These are phyloP conservation scores for Plasmodium gaboni DNA, from an alignment of 169 alveolate genomes.

Conservation along the genomic window DNA sequence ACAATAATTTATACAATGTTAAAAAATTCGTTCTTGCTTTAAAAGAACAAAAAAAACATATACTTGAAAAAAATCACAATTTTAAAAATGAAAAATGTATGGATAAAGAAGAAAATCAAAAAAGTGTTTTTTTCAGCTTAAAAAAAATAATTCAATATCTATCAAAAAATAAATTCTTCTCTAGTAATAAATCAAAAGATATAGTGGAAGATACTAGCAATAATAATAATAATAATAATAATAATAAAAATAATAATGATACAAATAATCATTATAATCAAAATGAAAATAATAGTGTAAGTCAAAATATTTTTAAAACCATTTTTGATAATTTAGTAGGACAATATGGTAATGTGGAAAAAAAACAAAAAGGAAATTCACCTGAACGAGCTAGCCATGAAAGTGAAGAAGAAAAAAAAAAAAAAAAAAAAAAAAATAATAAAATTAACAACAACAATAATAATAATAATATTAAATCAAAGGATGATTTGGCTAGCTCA, in stretches of 20 bases:
- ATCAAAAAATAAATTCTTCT: conserved; percentile 14
- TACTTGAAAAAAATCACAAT: not conserved
- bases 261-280: too few relatives aligned
- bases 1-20: conserved; percentile 11
- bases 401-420: not conserved
- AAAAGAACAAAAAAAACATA: conserved; percentile 11
- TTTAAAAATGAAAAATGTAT: conserved; percentile 16
- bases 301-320: conserved; percentile 30
- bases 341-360: not conserved
- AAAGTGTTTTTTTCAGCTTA: conserved; percentile 11
- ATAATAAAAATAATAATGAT: too few relatives aligned
- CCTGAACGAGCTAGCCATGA: not conserved
- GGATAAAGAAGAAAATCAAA: conserved; percentile 12
- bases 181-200: conserved; percentile 7
- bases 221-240: not conserved
- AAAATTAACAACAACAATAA: not conserved
- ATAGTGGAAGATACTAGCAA: not conserved
- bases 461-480: not conserved
- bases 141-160: conserved; percentile 19
- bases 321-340: conserved; percentile 10
- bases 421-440: not conserved
- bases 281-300: not conserved
- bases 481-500: not conserved
- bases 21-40: conserved; percentile 17
- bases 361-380: not conserved